Percentiles rank a stretch among this genome's conserved stretches.
Evolutionary conservation across 345 rosid species (phyloP).

Genomic region (Microthlaspi erraticum): DNA sequence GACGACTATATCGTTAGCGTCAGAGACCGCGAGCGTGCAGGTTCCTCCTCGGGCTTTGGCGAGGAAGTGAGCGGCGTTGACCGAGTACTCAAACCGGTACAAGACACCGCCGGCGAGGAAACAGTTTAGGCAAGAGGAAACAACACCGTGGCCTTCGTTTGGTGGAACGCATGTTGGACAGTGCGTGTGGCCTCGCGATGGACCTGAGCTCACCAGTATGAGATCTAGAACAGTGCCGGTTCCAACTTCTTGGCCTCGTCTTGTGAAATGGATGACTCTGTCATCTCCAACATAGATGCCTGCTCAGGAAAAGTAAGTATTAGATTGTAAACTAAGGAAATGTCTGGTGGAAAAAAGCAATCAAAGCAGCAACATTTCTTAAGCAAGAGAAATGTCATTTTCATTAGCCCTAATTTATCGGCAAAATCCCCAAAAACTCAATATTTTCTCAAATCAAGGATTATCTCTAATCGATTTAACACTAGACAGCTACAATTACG

Average conservation of each 20-base stretch:
- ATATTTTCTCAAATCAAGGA: not conserved
- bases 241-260: conserved; percentile 91
- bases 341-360: not conserved
- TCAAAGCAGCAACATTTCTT: not conserved
- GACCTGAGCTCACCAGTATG: conserved; percentile 74
- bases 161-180: conserved; percentile 70
- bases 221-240: conserved; percentile 82
- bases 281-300: conserved; percentile 89
- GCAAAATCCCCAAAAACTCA: not conserved
- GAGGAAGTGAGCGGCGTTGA: conserved; percentile 72
- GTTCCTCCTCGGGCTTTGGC: conserved; percentile 95
- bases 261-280: conserved; percentile 83
- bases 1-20: conserved; percentile 54
- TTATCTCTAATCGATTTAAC: not conserved
- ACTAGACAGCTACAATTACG: not conserved
- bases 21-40: conserved; percentile 80
- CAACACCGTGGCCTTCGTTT: conserved; percentile 67
- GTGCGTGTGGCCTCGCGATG: conserved; percentile 53
- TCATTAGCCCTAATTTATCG: conserved; percentile 18
- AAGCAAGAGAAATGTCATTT: no score
- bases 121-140: conserved; percentile 82
- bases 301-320: conserved; percentile 19
- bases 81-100: conserved; percentile 82
- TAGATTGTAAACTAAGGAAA: not conserved
- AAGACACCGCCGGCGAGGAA: conserved; percentile 84